A percentile compares a stretch with the other conserved stretches of the same genome.
These are phyloP conservation scores for Alliaria petiolata DNA, from an alignment of 345 rosid genomes.

Conservation along the genomic window DNA sequence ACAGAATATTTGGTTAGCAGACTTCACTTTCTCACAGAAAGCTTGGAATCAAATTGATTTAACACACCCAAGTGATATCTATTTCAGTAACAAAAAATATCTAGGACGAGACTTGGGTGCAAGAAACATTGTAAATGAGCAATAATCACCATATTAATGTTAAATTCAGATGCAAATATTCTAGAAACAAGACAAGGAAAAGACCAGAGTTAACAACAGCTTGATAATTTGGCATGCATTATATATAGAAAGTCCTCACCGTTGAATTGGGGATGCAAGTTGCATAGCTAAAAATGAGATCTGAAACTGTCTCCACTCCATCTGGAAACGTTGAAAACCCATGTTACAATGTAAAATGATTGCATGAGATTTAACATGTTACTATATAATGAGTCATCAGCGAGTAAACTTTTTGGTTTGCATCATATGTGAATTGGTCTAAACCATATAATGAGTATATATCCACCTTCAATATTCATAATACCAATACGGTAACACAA, in stretches of 20 bases:
- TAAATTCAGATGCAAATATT: neutral
- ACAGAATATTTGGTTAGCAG: neutral
- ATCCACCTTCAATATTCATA: neutral
- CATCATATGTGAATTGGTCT: neutral
- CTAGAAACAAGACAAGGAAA: neutral
- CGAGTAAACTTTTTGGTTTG: neutral
- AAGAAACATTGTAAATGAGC: neutral
- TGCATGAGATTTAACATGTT: neutral
- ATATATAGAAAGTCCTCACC: slow-evolving; percentile 71
- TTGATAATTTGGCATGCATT: slow-evolving; percentile 36
- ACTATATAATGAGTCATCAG: neutral
- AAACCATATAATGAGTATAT: neutral
- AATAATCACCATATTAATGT: neutral
- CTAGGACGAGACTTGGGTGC: neutral
- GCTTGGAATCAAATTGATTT: neutral
- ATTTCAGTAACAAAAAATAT: neutral
- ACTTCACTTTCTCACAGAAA: neutral
- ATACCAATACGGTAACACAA: neutral
- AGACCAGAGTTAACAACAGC: neutral
- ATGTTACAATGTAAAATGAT: neutral
- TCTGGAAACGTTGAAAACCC: slow-evolving; percentile 41
- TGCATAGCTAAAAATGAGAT: slow-evolving; percentile 53
- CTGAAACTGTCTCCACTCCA: slow-evolving; percentile 45
- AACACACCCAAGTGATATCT: neutral
- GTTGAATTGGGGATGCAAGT: slow-evolving; percentile 53